Conservation (phyloP, 345 rosid genomes). For the Salix caprea region DNA sequence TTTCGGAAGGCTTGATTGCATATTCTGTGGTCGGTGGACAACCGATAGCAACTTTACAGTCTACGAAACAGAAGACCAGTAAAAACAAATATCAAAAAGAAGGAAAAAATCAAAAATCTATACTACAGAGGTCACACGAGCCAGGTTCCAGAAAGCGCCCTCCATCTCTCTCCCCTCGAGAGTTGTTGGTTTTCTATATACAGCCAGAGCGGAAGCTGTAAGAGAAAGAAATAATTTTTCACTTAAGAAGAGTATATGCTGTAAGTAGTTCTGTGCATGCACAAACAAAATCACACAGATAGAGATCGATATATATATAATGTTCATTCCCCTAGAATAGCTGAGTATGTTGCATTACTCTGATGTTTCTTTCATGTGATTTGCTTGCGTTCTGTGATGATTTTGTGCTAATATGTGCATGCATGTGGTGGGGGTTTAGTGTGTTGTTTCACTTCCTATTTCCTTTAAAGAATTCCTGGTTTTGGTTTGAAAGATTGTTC, state of each 20-base stretch:
- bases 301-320: neutral
- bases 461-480: constrained; percentile 8
- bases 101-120: neutral
- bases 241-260: neutral
- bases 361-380: neutral
- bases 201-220: neutral
- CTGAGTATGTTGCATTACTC: constrained; percentile 21
- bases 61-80: constrained; percentile 1
- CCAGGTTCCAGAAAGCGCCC: constrained; percentile 6
- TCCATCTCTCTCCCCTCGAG: neutral
- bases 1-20: neutral
- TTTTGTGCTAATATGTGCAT: constrained; percentile 17
- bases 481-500: neutral
- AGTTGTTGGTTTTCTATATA: neutral
- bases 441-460: neutral
- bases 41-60: constrained; percentile 1
- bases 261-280: neutral
- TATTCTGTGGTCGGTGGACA: constrained; percentile 4
- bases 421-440: constrained; percentile 20
- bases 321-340: neutral
- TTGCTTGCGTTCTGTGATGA: constrained; percentile 1
- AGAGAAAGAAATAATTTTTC: neutral
- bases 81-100: too few relatives aligned
- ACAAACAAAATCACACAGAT: neutral
- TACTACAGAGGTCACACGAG: constrained; percentile 19